Evolutionary conservation across 768 basidiomycete species (phyloP).

Genomic region (Suillus weaverae): DNA sequence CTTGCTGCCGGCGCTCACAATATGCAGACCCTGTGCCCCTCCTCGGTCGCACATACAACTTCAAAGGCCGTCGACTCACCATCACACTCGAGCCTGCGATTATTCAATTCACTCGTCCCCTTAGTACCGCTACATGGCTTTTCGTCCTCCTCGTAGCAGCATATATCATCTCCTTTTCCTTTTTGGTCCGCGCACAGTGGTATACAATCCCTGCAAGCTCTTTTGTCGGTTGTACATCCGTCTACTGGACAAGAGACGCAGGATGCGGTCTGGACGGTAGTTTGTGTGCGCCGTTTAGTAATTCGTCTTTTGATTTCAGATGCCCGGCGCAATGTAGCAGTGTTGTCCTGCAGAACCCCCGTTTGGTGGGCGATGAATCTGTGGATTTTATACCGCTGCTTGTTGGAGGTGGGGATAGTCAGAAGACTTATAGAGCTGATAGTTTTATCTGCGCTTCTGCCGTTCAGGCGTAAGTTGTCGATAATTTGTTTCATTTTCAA

Average conservation of each 20-base stretch:
- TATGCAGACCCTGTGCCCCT: slow-evolving; percentile 52
- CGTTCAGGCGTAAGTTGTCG: slow-evolving; percentile 64
- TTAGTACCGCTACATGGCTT: slow-evolving; percentile 51
- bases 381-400: slow-evolving; percentile 71
- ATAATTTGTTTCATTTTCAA: background rate
- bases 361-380: slow-evolving; percentile 67
- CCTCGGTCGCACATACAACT: slow-evolving; percentile 48
- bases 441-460: slow-evolving; percentile 85
- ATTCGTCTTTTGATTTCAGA: slow-evolving; percentile 67
- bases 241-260: slow-evolving; percentile 69
- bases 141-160: slow-evolving; percentile 53
- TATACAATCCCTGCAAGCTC: slow-evolving; percentile 66
- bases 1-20: slow-evolving; percentile 5
- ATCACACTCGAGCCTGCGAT: slow-evolving; percentile 57
- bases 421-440: slow-evolving; percentile 78
- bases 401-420: slow-evolving; percentile 80
- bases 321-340: slow-evolving; percentile 73
- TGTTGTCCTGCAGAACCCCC: slow-evolving; percentile 68
- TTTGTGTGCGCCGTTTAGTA: slow-evolving; percentile 62
- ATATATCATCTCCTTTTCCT: slow-evolving; percentile 73
- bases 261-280: slow-evolving; percentile 74
- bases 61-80: slow-evolving; percentile 37
- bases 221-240: slow-evolving; percentile 66
- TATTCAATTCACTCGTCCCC: slow-evolving; percentile 48
- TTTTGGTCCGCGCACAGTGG: slow-evolving; percentile 71